A percentile compares a stretch with the other conserved stretches of the same genome.
Conservation (phyloP, 192 early-diverging fungal genomes). For the Radiomyces spectabilis region DNA sequence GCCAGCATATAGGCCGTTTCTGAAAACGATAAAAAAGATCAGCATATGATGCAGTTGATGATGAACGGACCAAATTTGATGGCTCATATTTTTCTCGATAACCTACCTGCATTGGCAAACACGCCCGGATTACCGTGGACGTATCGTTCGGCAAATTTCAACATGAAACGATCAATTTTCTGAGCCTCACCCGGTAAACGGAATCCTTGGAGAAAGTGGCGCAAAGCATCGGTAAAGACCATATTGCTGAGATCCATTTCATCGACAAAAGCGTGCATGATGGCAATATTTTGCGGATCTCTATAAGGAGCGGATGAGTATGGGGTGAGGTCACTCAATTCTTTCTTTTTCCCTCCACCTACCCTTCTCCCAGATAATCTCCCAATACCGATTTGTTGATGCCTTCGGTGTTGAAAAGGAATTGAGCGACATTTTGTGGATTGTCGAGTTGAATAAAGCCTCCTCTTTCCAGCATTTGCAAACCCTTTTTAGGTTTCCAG, state of each 20-base stretch:
- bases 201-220: conserved; percentile 81
- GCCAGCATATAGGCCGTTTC: conserved; percentile 92
- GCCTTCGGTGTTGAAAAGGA: conserved; percentile 70
- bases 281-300: conserved; percentile 83
- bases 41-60: too few relatives aligned
- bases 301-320: conserved; percentile 14
- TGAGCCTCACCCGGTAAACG: conserved; percentile 90
- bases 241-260: conserved; percentile 70
- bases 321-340: not conserved
- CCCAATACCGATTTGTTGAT: conserved; percentile 85
- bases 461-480: conserved; percentile 62
- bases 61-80: too few relatives aligned
- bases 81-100: not conserved
- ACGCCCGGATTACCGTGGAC: conserved; percentile 71
- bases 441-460: conserved; percentile 59
- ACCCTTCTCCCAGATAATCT: conserved; percentile 90
- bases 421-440: conserved; percentile 66
- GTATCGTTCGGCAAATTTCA: conserved; percentile 94
- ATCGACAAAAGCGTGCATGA: conserved; percentile 98
- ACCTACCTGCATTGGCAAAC: conserved; percentile 73
- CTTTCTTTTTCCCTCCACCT: not conserved
- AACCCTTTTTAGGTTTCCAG: conserved; percentile 85
- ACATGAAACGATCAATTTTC: conserved; percentile 96
- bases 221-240: conserved; percentile 73
- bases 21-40: too few relatives aligned